These are phyloP conservation scores for Exophiala sp. DNA, from an alignment of 2,329 filamentous ascomycete species.

Conservation along the genomic window DNA sequence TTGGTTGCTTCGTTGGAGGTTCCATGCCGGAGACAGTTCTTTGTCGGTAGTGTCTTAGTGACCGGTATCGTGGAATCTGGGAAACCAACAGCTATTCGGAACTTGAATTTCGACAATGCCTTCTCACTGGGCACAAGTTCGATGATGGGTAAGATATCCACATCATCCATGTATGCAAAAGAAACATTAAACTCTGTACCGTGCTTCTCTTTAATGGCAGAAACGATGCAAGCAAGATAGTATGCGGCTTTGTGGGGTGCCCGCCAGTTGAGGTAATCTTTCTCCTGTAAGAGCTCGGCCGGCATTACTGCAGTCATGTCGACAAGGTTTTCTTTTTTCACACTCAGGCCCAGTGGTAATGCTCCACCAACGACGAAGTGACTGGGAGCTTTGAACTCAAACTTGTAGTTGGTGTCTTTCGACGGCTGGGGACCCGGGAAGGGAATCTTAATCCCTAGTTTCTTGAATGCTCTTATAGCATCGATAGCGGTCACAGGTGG, in stretches of 20 bases:
- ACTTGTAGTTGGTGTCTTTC: constrained; percentile 71
- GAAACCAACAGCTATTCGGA: constrained; percentile 66
- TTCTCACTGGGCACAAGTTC: constrained; percentile 37
- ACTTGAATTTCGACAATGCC: constrained; percentile 37
- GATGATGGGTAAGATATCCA: constrained; percentile 67
- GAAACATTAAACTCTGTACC: constrained; percentile 51
- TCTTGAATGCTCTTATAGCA: constrained; percentile 62
- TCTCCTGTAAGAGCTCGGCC: constrained; percentile 71
- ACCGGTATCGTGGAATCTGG: constrained; percentile 63
- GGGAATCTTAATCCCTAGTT: constrained; percentile 65
- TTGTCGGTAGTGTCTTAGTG: constrained; percentile 63
- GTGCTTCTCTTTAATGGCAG: constrained; percentile 57
- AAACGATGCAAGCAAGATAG: constrained; percentile 76
- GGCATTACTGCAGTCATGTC: constrained; percentile 90
- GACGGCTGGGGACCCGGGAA: constrained; percentile 75
- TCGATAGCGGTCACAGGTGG: constrained; percentile 53
- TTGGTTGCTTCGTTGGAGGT: constrained; percentile 12
- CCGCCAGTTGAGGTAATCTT: constrained; percentile 86
- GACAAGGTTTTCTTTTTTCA: constrained; percentile 56
- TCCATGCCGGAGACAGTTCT: constrained; percentile 59
- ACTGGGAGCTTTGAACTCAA: constrained; percentile 68
- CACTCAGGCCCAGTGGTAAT: constrained; percentile 69
- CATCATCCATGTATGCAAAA: constrained; percentile 65
- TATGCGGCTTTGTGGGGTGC: constrained; percentile 95
- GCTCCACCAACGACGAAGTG: constrained; percentile 85